Evolutionary conservation across 495 filamentous ascomycete species (phyloP), one percentile per base, ranked within the genome.

Genomic region (Hypoxylon crocopeplum): DNA sequence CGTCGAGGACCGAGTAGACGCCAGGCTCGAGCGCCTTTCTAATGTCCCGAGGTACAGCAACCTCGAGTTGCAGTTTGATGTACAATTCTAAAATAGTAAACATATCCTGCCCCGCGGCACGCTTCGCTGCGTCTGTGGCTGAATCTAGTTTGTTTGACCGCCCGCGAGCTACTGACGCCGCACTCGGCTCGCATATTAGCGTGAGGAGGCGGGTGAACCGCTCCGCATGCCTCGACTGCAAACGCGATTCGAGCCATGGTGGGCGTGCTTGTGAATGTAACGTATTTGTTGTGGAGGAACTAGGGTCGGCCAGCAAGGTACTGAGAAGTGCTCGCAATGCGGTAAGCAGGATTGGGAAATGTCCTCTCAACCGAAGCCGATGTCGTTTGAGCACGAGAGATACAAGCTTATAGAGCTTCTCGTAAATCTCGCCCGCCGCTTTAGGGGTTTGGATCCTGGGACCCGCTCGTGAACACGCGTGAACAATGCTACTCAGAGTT

Each of bases 101-200:
- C 68, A 94, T 79, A 72, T 90, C 83, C 70, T 88, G 84, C 0
- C 89, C 89, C 0, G 88, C 89, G 59, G 87, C 88, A 5, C 84
- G 82, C 68, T 87, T 87, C 21, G 89, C 90, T 47, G 84, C 86
- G 59, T 90, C 88, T 5, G 87, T 88, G 50, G 90, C 85, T 50
- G 92, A 91, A 44, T 84, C 87, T 12, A 97, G 80, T 12, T 70
- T 59, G 44, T 62, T 71, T 34, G 69, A 79, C 20, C 67, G 54
- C n/a, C 77, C 70, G 11, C 80, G 76, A 4, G 86, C 75, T 1
- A 92, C 86, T 3, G 88, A 88, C 0, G 86, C 91, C 12, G 84
- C 83, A 11, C 86, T 88, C 11, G 92, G 92, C 48, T 93, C 88
- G 70, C 88, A 92, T 47, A 96, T 81, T 2, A 88, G 79, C 5